Percentiles rank a stretch among this genome's conserved stretches.
These are phyloP conservation scores for Fusarium veterinarium DNA, from an alignment of 2,329 filamentous ascomycete genomes.

Conservation along the genomic window DNA sequence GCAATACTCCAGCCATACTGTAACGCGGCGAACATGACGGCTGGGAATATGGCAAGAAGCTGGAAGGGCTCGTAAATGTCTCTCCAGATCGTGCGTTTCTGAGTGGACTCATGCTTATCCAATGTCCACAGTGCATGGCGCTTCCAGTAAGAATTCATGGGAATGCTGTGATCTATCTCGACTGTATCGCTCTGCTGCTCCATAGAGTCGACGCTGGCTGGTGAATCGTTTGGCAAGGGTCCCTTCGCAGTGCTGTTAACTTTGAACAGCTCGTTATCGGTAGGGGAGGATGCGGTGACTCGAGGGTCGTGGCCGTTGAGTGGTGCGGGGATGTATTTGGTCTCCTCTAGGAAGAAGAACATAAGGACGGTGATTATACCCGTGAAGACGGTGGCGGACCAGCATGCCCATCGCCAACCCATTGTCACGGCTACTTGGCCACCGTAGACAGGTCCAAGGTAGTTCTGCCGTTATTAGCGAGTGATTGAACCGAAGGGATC, in stretches of 20 bases:
- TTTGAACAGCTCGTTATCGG: neutral
- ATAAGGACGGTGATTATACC: conserved; percentile 30
- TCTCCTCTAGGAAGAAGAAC: conserved; percentile 51
- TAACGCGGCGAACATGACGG: conserved; percentile 4
- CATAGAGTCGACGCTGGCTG: neutral
- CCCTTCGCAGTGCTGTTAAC: neutral
- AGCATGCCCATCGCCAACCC: conserved; percentile 55
- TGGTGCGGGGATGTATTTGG: conserved; percentile 1
- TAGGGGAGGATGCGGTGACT: rapidly evolving
- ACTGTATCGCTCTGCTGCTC: neutral
- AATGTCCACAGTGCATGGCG: conserved; percentile 18
- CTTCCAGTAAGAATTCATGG: conserved; percentile 18
- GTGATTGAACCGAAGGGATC: rapidly evolving
- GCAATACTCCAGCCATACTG: conserved; percentile 30
- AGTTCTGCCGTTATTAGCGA: conserved; percentile 7
- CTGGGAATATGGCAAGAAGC: conserved; percentile 7
- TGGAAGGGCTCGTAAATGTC: conserved; percentile 24
- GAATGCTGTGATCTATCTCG: conserved; percentile 12
- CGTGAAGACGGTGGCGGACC: conserved; percentile 42
- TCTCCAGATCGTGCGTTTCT: conserved; percentile 1
- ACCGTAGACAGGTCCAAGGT: conserved; percentile 29
- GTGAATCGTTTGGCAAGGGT: neutral
- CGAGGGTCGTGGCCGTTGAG: neutral
- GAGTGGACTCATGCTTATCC: conserved; percentile 4
- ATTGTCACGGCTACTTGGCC: conserved; percentile 21